A percentile compares a stretch with the other conserved stretches of the same genome.
Evolutionary conservation across 2,329 filamentous ascomycete genomes (phyloP).

Genomic region (Moelleriella libera): DNA sequence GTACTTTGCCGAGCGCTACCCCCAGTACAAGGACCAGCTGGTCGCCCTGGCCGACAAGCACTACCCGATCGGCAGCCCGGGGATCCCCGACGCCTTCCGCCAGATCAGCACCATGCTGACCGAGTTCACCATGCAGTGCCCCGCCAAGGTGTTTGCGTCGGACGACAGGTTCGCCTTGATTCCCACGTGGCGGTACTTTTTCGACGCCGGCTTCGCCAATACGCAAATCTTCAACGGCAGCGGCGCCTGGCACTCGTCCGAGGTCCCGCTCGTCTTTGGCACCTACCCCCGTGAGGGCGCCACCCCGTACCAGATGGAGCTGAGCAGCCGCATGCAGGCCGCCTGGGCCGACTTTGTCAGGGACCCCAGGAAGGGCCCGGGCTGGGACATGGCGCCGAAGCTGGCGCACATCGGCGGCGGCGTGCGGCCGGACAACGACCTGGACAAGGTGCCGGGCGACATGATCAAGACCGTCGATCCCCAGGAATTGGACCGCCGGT

Average conservation of each 20-base stretch:
- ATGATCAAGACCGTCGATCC: neutral
- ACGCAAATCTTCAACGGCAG: neutral
- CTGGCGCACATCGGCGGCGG: neutral
- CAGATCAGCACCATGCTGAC: neutral
- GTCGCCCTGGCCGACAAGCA: neutral
- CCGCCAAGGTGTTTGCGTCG: neutral
- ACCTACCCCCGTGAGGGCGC: neutral
- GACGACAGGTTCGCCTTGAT: neutral
- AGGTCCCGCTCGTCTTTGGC: slow-evolving; percentile 2
- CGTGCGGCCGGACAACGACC: neutral
- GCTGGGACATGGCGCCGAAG: neutral
- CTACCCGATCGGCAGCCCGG: neutral
- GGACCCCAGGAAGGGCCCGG: neutral
- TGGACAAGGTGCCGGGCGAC: neutral
- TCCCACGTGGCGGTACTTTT: slow-evolving; percentile 2
- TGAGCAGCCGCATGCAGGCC: neutral
- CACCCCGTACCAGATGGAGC: neutral
- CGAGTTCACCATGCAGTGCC: slow-evolving; percentile 1
- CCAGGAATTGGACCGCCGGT: neutral
- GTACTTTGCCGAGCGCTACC: neutral
- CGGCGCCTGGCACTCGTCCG: slow-evolving; percentile 1
- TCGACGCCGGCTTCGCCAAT: slow-evolving; percentile 1
- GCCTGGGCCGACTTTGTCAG: slow-evolving; percentile 1
- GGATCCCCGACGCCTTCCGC: neutral
- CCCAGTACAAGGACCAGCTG: neutral